Conservation (phyloP, 306 rosid species). For the Lotus japonicus region DNA sequence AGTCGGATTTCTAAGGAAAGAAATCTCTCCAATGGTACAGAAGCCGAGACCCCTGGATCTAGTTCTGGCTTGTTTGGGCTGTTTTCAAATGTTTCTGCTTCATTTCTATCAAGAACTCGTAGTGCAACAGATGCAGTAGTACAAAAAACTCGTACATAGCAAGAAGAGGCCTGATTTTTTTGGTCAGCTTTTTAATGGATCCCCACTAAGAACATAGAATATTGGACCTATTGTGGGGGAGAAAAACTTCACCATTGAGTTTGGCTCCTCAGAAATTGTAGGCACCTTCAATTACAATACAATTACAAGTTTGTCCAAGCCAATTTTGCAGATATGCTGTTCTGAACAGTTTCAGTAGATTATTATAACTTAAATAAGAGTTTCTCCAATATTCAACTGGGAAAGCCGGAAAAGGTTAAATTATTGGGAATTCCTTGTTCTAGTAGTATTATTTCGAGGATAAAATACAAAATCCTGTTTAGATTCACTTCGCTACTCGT, state of each 20-base stretch:
- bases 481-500: neutral
- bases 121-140: constrained; percentile 58
- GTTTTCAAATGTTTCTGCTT: constrained; percentile 23
- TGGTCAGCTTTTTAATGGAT: neutral
- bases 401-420: constrained; percentile 9
- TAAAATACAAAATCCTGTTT: neutral
- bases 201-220: neutral
- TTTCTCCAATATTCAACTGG: neutral
- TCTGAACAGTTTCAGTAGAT: constrained; percentile 20
- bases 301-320: constrained; percentile 33
- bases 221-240: constrained; percentile 4
- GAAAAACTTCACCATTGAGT: neutral
- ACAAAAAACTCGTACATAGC: constrained; percentile 46
- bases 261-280: constrained; percentile 1
- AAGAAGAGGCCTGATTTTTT: constrained; percentile 1
- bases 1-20: neutral
- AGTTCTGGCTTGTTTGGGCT: constrained; percentile 55
- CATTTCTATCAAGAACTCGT: constrained; percentile 55
- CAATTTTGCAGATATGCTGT: constrained; percentile 55
- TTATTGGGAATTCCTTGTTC: constrained; percentile 6
- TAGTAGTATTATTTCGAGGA: neutral
- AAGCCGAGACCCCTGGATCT: no score
- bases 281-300: constrained; percentile 2
- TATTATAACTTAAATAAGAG: neutral
- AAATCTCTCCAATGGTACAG: no score